Percentiles rank a stretch among this genome's conserved stretches.
These are phyloP conservation scores for Russula sp. DNA, from an alignment of 768 basidiomycete species.

Conservation along the genomic window DNA sequence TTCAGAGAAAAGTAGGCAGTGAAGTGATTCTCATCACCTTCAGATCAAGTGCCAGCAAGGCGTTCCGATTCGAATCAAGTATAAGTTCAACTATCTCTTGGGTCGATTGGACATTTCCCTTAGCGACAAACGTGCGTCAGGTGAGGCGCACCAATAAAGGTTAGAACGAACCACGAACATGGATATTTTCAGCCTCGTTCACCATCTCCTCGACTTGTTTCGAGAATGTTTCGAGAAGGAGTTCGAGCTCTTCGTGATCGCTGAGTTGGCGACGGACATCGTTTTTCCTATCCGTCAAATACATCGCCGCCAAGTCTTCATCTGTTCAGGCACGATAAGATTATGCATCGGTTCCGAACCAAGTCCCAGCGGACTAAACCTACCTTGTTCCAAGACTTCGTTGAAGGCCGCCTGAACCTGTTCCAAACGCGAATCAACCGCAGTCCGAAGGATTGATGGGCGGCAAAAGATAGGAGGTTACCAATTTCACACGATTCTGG, in stretches of 20 bases:
- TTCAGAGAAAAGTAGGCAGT: slow-evolving; percentile 1
- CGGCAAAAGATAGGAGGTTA: slow-evolving; percentile 36
- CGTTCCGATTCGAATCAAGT: slow-evolving; percentile 92
- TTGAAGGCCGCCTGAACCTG: slow-evolving; percentile 88
- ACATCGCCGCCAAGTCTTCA: slow-evolving; percentile 94
- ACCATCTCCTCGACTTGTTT: slow-evolving; percentile 98
- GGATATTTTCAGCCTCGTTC: slow-evolving; percentile 84
- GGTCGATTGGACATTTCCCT: slow-evolving; percentile 94
- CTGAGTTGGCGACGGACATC: slow-evolving; percentile 54
- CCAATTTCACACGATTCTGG: slow-evolving; percentile 85
- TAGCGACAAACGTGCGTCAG: slow-evolving; percentile 7
- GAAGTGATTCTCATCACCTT: slow-evolving; percentile 48
- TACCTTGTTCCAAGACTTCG: slow-evolving; percentile 88
- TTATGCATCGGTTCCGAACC: not conserved
- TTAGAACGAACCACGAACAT: slow-evolving; percentile 45
- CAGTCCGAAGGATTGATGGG: not conserved
- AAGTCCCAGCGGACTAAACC: slow-evolving; percentile 9
- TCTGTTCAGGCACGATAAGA: slow-evolving; percentile 46
- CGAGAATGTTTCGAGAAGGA: slow-evolving; percentile 89
- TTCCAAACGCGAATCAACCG: slow-evolving; percentile 9
- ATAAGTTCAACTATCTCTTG: slow-evolving; percentile 98
- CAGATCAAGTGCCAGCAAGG: slow-evolving; percentile 85
- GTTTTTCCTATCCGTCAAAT: slow-evolving; percentile 81
- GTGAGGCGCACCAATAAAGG: not conserved
- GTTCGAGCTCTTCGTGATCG: slow-evolving; percentile 92